phyloP scores from a whole-genome alignment of 768 basidiomycete species.

The Amanita fuliginea region DNA sequence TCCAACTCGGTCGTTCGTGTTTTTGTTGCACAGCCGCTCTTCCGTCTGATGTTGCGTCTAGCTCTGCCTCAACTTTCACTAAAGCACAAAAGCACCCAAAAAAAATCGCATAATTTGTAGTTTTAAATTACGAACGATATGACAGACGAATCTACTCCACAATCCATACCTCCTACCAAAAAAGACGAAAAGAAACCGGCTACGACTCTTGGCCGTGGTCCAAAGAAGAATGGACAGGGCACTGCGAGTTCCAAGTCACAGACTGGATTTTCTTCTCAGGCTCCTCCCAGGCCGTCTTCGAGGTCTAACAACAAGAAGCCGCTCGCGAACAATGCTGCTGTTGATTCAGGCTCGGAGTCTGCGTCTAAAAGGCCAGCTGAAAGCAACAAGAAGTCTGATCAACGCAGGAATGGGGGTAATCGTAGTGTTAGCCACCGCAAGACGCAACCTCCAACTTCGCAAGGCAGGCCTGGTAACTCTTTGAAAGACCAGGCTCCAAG shows the following conservation, averaged over 20 bases:
- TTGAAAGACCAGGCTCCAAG: slow-evolving; percentile 32
- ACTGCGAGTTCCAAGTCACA: slow-evolving; percentile 40
- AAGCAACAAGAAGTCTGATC: slow-evolving; percentile 42
- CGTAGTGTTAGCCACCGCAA: slow-evolving; percentile 44
- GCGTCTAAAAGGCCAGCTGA: slow-evolving; percentile 48
- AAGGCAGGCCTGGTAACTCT: slow-evolving; percentile 35
- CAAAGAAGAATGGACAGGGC: slow-evolving; percentile 37
- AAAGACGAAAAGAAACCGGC: slow-evolving; percentile 67
- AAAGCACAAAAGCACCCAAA: slow-evolving; percentile 25
- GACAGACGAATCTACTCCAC: slow-evolving; percentile 70
- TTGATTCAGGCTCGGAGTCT: slow-evolving; percentile 70
- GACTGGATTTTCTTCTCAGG: slow-evolving; percentile 28
- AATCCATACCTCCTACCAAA: slow-evolving; percentile 43
- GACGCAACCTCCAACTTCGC: slow-evolving; percentile 46
- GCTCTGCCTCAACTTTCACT: slow-evolving; percentile 9
- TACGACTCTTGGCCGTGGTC: slow-evolving; percentile 39
- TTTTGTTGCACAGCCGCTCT: slow-evolving; percentile 8
- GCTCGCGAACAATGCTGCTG: slow-evolving; percentile 24
- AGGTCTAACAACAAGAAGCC: slow-evolving; percentile 57
- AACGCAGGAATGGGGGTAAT: slow-evolving; percentile 39
- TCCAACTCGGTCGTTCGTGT: slow-evolving; percentile 31
- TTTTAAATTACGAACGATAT: slow-evolving; percentile 70
- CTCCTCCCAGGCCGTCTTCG: slow-evolving; percentile 49
- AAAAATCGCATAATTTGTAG: slow-evolving; percentile 32
- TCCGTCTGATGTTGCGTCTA: background rate